These are phyloP conservation scores for Melaleuca alternifolia DNA, from an alignment of 345 rosid genomes.

Conservation along the genomic window DNA sequence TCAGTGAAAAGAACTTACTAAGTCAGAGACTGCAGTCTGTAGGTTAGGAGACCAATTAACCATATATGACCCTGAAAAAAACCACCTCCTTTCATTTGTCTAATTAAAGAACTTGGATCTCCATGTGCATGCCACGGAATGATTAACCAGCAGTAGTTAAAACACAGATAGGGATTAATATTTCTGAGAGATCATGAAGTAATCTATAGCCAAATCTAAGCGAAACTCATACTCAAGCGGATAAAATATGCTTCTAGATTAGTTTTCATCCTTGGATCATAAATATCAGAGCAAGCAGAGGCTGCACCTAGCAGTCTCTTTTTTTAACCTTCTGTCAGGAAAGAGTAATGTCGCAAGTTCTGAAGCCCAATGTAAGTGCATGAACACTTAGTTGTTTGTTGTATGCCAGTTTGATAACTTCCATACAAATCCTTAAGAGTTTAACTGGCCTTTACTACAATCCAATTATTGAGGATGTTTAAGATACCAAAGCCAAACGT, in stretches of 20 bases:
- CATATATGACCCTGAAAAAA: slow-evolving; percentile 81
- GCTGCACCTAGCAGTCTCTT: neutral
- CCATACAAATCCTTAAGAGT: neutral
- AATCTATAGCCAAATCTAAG: neutral
- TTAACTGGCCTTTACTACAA: neutral
- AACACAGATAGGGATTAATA: neutral
- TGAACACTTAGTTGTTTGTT: neutral
- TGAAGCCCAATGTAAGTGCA: neutral
- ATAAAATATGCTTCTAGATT: neutral
- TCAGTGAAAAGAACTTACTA: slow-evolving; percentile 40
- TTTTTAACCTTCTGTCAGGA: neutral
- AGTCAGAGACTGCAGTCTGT: slow-evolving; percentile 98
- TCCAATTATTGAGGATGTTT: neutral
- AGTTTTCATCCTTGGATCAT: neutral
- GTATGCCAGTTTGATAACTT: neutral
- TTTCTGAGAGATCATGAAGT: neutral
- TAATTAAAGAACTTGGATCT: neutral
- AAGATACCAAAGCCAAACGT: neutral
- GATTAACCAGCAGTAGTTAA: neutral
- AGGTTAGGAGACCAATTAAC: slow-evolving; percentile 99
- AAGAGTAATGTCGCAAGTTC: neutral
- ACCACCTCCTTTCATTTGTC: neutral
- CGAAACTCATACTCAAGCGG: neutral
- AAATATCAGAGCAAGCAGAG: neutral
- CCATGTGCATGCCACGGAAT: neutral